Evolutionary conservation across 192 early-diverging fungal genomes (phyloP).

Genomic region (Backusella macrospora): DNA sequence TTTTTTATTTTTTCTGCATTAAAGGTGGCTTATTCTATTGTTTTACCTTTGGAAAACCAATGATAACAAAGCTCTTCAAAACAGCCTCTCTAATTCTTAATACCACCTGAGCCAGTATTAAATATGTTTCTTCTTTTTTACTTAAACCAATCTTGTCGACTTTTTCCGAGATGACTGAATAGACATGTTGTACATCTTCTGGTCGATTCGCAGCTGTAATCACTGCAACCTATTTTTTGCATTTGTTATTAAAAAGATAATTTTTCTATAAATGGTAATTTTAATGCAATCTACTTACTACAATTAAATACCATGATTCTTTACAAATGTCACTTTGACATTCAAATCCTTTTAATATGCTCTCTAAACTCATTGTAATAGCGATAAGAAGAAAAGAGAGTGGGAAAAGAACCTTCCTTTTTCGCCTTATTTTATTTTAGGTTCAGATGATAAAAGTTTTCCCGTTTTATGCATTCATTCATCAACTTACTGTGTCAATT

Average conservation of each 20-base stretch:
- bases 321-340: neutral
- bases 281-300: neutral
- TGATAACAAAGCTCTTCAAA: constrained; percentile 18
- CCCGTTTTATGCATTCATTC: neutral
- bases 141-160: neutral
- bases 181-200: constrained; percentile 20
- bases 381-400: neutral
- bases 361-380: neutral
- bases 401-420: neutral
- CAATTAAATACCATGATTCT: neutral
- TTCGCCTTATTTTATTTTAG: neutral
- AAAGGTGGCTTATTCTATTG: neutral
- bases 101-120: neutral
- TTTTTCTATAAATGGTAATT: neutral
- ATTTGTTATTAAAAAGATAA: neutral
- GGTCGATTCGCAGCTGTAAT: constrained; percentile 25
- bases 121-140: neutral
- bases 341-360: neutral
- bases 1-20: neutral
- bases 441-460: neutral
- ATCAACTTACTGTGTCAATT: too few species aligned
- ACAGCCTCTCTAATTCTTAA: constrained; percentile 20
- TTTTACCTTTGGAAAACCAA: constrained; percentile 31
- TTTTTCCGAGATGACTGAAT: neutral
- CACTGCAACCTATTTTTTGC: constrained; percentile 1